Evolutionary conservation across 1,284 basidiomycete genomes (phyloP).

Genomic region (Exsudoporus floridanus): DNA sequence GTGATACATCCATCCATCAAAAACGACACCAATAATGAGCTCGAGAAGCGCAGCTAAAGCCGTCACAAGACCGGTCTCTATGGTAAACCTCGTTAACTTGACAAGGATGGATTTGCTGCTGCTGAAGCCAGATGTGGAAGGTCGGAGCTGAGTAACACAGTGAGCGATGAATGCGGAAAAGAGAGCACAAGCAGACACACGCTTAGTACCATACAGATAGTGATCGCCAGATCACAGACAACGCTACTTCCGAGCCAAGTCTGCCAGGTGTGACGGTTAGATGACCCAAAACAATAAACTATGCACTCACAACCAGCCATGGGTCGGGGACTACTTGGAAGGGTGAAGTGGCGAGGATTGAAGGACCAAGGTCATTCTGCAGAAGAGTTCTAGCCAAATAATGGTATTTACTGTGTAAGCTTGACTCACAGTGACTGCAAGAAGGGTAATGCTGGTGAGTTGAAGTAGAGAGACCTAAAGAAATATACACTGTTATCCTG

Average conservation of each 20-base stretch:
- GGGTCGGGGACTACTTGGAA: not conserved
- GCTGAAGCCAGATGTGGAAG: conserved; percentile 2
- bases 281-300: not conserved
- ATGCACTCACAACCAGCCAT: conserved; percentile 7
- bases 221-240: conserved; percentile 23
- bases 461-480: conserved; percentile 17
- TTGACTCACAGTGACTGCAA: conserved; percentile 1
- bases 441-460: conserved; percentile 11
- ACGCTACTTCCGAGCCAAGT: conserved; percentile 23
- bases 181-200: not conserved
- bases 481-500: not conserved
- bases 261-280: conserved; percentile 7
- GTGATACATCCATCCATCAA: conserved; percentile 3
- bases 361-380: conserved; percentile 1
- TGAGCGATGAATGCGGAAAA: not conserved
- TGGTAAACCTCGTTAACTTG: conserved; percentile 21
- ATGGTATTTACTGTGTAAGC: not conserved
- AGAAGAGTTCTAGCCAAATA: not conserved
- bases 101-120: conserved; percentile 4
- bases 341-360: not conserved
- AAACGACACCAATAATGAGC: conserved; percentile 12
- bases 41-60: conserved; percentile 20
- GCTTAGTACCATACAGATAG: conserved; percentile 15
- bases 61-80: conserved; percentile 31
- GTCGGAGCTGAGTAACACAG: conserved; percentile 13